phyloP scores from a whole-genome alignment of 1,139 yeast species.

The Magnusiomyces ingens region DNA sequence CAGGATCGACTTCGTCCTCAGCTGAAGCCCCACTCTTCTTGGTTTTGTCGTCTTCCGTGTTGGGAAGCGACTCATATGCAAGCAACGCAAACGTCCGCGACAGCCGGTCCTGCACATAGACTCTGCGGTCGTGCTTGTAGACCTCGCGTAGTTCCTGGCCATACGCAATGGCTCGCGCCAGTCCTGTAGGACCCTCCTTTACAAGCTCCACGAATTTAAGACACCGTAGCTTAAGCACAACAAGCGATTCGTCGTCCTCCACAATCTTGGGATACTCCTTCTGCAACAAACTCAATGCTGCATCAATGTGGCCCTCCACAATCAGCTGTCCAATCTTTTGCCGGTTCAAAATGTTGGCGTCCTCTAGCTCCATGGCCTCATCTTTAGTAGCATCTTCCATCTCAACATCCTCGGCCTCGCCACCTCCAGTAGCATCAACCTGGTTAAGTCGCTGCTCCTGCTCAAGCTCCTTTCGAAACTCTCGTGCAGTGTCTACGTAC shows the following conservation, averaged over 20 bases:
- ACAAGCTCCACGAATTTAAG: slow-evolving; percentile 45
- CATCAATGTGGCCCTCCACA: slow-evolving; percentile 43
- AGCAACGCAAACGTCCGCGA: slow-evolving; percentile 43
- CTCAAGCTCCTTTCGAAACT: slow-evolving; percentile 43
- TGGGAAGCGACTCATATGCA: slow-evolving; percentile 45
- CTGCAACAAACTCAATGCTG: slow-evolving; percentile 40
- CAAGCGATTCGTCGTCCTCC: slow-evolving; percentile 32
- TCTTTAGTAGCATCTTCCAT: slow-evolving; percentile 25
- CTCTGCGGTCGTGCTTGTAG: slow-evolving; percentile 32
- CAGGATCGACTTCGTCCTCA: too few species aligned
- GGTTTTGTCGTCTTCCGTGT: too few species aligned
- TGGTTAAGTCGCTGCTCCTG: slow-evolving; percentile 3
- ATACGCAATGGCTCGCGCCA: slow-evolving; percentile 38
- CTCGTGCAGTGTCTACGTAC: slow-evolving; percentile 56
- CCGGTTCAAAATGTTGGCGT: slow-evolving; percentile 42
- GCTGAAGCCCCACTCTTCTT: too few species aligned
- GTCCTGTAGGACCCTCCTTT: slow-evolving; percentile 18
- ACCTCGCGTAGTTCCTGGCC: slow-evolving; percentile 43
- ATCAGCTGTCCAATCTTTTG: slow-evolving; percentile 46
- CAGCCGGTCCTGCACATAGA: slow-evolving; percentile 31
- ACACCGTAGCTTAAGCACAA: slow-evolving; percentile 50
- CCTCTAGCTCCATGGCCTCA: slow-evolving; percentile 17
- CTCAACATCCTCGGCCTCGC: slow-evolving; percentile 20
- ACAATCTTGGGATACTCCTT: slow-evolving; percentile 44
- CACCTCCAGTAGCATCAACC: slow-evolving; percentile 11